These are phyloP conservation scores for Kodamaea lidongshanica DNA, from an alignment of 805 yeast species.

Conservation along the genomic window DNA sequence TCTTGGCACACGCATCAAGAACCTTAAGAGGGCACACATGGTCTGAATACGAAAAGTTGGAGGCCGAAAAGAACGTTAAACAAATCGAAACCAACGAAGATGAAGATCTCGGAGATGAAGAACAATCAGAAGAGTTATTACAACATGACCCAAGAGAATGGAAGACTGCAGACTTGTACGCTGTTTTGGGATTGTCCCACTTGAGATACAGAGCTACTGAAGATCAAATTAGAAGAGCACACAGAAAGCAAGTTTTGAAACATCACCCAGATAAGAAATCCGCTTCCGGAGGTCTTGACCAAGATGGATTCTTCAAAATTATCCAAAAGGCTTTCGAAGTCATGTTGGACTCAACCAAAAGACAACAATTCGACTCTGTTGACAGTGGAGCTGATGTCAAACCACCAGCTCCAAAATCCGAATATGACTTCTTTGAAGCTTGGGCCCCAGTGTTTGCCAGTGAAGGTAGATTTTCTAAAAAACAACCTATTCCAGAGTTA, in stretches of 20 bases:
- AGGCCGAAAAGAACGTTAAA: slow-evolving; percentile 82
- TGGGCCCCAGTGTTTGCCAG: slow-evolving; percentile 90
- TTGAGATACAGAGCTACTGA: slow-evolving; percentile 87
- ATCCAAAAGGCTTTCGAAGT: slow-evolving; percentile 95
- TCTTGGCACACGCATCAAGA: slow-evolving; percentile 95
- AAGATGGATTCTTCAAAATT: slow-evolving; percentile 95
- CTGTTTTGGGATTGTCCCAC: slow-evolving; percentile 89
- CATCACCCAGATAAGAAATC: slow-evolving; percentile 99
- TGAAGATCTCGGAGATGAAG: slow-evolving; percentile 71
- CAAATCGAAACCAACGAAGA: slow-evolving; percentile 56
- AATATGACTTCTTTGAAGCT: slow-evolving; percentile 81
- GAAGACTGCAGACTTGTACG: slow-evolving; percentile 94
- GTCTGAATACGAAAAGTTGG: slow-evolving; percentile 93
- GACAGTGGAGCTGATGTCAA: slow-evolving; percentile 80
- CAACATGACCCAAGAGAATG: slow-evolving; percentile 95
- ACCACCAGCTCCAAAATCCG: slow-evolving; percentile 63
- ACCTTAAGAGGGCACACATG: slow-evolving; percentile 95
- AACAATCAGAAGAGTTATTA: slow-evolving; percentile 62
- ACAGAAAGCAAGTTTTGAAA: slow-evolving; percentile 91
- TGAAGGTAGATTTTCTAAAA: slow-evolving; percentile 89
- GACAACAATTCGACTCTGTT: slow-evolving; percentile 93
- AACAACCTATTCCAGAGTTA: slow-evolving; percentile 78
- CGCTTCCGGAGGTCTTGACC: slow-evolving; percentile 79
- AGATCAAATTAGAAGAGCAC: slow-evolving; percentile 92
- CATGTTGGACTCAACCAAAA: slow-evolving; percentile 75